phyloP scores from a whole-genome alignment of 345 rosid species.

The Brassica nigra region DNA sequence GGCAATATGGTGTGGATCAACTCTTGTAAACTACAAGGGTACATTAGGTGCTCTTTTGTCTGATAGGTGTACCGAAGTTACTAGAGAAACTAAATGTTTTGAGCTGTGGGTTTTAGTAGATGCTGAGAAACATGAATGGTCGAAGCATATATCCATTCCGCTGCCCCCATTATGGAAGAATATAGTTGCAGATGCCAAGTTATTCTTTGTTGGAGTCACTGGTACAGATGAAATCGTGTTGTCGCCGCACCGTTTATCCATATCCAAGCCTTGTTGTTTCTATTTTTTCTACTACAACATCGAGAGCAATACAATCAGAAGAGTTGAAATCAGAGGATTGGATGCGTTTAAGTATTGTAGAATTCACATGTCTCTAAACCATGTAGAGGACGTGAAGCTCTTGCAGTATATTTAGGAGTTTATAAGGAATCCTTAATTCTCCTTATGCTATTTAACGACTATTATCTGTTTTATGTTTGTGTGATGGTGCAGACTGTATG shows the following conservation, averaged over 20 bases:
- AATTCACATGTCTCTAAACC: background rate
- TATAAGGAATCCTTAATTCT: too few species aligned
- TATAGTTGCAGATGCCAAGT: background rate
- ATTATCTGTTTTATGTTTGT: too few species aligned
- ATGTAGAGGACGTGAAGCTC: background rate
- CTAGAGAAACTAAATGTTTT: too few species aligned
- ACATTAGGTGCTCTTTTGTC: too few species aligned
- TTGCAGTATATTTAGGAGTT: background rate
- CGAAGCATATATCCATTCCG: background rate
- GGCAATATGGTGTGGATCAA: background rate
- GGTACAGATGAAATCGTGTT: background rate
- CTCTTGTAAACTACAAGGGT: too few species aligned
- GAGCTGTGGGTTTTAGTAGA: slow-evolving; percentile 5
- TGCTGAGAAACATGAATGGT: background rate
- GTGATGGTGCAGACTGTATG: too few species aligned
- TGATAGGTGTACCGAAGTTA: too few species aligned
- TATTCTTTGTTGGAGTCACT: background rate
- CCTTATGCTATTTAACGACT: too few species aligned
- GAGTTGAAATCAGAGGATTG: background rate
- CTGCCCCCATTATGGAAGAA: background rate
- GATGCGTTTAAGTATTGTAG: background rate
- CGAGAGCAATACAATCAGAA: background rate
- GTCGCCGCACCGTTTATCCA: background rate
- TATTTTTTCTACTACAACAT: background rate
- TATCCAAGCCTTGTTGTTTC: background rate